phyloP scores from a whole-genome alignment of 2,329 filamentous ascomycete genomes.

The Juglanconis oblonga region DNA sequence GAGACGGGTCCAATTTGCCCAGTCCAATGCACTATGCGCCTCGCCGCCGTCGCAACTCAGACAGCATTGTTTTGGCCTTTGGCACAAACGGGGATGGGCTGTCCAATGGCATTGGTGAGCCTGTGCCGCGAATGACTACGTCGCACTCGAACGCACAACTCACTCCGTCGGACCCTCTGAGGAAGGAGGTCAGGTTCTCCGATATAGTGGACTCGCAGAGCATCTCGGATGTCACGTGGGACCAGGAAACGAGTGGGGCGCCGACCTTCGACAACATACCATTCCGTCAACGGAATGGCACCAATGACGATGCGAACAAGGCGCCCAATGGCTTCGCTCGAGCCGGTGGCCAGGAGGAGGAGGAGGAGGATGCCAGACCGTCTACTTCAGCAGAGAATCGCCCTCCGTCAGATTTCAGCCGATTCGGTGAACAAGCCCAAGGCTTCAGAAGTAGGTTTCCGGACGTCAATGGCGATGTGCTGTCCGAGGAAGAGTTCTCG shows the following conservation, averaged over 20 bases:
- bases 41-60: conserved; percentile 24
- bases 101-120: background rate
- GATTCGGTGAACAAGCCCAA: conserved; percentile 1
- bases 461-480: conserved; percentile 2
- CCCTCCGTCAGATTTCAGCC: conserved; percentile 14
- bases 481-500: conserved; percentile 12
- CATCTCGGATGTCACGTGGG: conserved; percentile 15
- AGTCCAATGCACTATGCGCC: conserved; percentile 17
- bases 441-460: background rate
- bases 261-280: conserved; percentile 6
- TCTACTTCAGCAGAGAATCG: conserved; percentile 16
- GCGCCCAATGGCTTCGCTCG: conserved; percentile 4
- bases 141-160: conserved; percentile 8
- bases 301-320: background rate
- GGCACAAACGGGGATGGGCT: background rate
- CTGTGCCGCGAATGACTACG: conserved; percentile 4
- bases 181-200: conserved; percentile 17
- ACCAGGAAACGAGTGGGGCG: conserved; percentile 6
- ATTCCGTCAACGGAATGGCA: background rate
- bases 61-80: conserved; percentile 19
- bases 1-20: conserved; percentile 10
- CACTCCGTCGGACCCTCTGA: background rate
- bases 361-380: conserved; percentile 6
- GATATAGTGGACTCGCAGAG: conserved; percentile 18
- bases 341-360: background rate